phyloP scores from a whole-genome alignment of 257 asterid species.

The Linderniella brevidens region DNA sequence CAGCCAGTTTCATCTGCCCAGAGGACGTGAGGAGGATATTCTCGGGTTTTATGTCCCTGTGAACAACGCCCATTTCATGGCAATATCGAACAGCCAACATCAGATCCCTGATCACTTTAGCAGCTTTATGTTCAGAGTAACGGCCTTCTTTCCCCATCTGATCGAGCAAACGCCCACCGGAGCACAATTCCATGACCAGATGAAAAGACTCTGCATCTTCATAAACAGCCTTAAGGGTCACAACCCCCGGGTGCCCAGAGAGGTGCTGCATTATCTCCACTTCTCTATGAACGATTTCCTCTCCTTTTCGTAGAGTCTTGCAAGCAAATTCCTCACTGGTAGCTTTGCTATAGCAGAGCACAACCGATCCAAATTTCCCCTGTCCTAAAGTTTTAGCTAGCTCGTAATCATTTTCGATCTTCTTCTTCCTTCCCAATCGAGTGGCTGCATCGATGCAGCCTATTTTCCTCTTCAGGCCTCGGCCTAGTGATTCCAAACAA shows the following conservation, averaged over 20 bases:
- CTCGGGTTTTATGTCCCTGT: constrained; percentile 82
- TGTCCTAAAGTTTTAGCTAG: constrained; percentile 40
- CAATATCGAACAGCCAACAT: constrained; percentile 70
- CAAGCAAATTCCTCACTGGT: constrained; percentile 74
- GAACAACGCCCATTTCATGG: constrained; percentile 94
- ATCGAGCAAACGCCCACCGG: constrained; percentile 74
- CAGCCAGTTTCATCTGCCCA: constrained; percentile 77
- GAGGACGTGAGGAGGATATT: constrained; percentile 57
- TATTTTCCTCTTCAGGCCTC: constrained; percentile 83
- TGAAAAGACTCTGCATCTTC: constrained; percentile 66
- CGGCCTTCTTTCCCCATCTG: constrained; percentile 59
- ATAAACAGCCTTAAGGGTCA: constrained; percentile 64
- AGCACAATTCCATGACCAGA: constrained; percentile 82
- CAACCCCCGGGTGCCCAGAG: constrained; percentile 80
- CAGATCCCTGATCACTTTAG: constrained; percentile 58
- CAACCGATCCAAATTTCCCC: constrained; percentile 76
- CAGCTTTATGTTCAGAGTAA: constrained; percentile 57
- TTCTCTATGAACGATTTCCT: constrained; percentile 81
- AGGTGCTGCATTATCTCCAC: constrained; percentile 96
- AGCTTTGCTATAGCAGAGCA: constrained; percentile 41
- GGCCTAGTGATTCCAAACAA: constrained; percentile 26
- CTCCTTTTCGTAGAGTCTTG: constrained; percentile 62
- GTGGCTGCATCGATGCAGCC: constrained; percentile 78
- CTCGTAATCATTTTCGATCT: constrained; percentile 62
- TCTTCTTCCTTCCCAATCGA: constrained; percentile 69